These are phyloP conservation scores for Paspalum vaginatum DNA, from an alignment of 176 grass and related monocot genomes.

Conservation along the genomic window DNA sequence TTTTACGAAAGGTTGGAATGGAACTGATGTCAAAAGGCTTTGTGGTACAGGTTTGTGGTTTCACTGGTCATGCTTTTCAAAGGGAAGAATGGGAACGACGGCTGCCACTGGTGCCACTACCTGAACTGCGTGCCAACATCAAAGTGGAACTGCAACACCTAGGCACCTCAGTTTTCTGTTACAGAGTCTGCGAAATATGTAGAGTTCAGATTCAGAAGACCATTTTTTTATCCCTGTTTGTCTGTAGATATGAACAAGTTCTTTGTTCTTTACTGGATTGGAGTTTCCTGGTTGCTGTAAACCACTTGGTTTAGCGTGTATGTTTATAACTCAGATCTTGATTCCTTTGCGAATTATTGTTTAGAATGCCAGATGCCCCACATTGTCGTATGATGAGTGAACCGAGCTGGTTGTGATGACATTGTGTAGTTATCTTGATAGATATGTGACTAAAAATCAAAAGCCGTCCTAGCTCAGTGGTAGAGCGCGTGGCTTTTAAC, in stretches of 20 bases:
- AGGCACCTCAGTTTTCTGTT: slow-evolving; percentile 27
- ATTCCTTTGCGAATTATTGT: background rate
- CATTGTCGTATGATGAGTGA: too few relatives aligned
- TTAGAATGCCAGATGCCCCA: background rate
- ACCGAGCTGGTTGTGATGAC: fast-evolving
- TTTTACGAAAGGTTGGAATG: background rate
- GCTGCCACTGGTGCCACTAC: slow-evolving; percentile 97
- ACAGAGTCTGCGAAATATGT: slow-evolving; percentile 23
- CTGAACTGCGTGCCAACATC: slow-evolving; percentile 94
- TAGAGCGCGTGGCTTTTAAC: slow-evolving; percentile 73
- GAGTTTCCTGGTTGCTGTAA: slow-evolving; percentile 25
- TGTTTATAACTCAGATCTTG: slow-evolving; percentile 27
- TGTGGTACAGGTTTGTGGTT: slow-evolving; percentile 59
- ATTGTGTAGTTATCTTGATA: too few relatives aligned
- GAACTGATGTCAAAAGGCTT: slow-evolving; percentile 19
- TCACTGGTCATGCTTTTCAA: slow-evolving; percentile 89
- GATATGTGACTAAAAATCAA: too few relatives aligned
- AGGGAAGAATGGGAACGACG: slow-evolving; percentile 86
- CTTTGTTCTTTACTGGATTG: slow-evolving; percentile 45
- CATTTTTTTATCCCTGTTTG: slow-evolving; percentile 55
- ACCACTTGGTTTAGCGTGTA: background rate
- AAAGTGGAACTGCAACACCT: slow-evolving; percentile 78
- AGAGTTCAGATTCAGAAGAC: slow-evolving; percentile 30
- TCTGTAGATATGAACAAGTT: slow-evolving; percentile 49
- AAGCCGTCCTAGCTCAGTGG: slow-evolving; percentile 54